Evolutionary conservation across 331 rosid genomes (phyloP).

Genomic region (Dryas integrifolia): DNA sequence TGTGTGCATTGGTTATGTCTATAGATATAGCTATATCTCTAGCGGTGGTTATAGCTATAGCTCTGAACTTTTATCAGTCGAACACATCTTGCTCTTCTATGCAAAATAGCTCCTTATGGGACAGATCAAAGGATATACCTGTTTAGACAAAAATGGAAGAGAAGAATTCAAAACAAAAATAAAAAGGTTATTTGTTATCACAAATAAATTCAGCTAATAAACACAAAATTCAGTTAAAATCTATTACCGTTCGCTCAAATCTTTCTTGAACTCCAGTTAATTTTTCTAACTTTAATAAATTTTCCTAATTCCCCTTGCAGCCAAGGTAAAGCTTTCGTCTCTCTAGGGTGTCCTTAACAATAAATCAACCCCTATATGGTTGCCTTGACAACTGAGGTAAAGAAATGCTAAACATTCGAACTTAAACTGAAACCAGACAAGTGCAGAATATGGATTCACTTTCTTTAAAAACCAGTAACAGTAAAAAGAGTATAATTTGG

Average conservation of each 20-base stretch:
- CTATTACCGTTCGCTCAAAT: neutral
- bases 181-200: neutral
- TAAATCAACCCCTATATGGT: neutral
- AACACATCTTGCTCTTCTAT: slow-evolving; percentile 81
- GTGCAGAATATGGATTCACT: neutral
- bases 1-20: too few species aligned
- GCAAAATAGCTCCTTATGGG: slow-evolving; percentile 77
- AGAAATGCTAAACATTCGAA: neutral
- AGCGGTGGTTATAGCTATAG: too few species aligned
- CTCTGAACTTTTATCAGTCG: slow-evolving; percentile 20
- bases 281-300: too few species aligned
- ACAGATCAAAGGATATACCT: slow-evolving; percentile 85
- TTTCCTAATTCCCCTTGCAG: neutral
- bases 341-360: neutral
- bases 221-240: neutral
- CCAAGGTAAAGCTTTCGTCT: neutral
- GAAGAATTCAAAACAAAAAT: neutral
- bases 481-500: neutral
- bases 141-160: neutral
- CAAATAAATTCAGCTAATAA: neutral
- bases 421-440: neutral
- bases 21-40: too few species aligned
- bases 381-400: neutral
- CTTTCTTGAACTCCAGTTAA: neutral
- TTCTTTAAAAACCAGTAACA: neutral